These are phyloP conservation scores for Aspergillus clavatus DNA, from an alignment of 2,329 filamentous ascomycete genomes.

Conservation along the genomic window DNA sequence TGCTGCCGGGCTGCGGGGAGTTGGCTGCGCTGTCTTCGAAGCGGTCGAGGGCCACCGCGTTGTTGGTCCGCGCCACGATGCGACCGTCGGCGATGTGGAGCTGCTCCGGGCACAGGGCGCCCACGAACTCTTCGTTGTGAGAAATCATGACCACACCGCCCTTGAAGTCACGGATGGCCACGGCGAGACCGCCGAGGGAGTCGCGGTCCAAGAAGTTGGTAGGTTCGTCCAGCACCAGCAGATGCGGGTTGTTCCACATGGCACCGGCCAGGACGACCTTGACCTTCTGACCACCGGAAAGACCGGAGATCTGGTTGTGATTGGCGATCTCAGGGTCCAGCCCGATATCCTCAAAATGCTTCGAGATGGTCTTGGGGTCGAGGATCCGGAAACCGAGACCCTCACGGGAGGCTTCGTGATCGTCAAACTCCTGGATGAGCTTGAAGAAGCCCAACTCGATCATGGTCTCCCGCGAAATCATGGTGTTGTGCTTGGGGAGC, in stretches of 20 bases:
- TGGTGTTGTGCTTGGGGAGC: slow-evolving; percentile 88
- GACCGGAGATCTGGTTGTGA: slow-evolving; percentile 94
- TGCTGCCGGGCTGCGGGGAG: slow-evolving; percentile 48
- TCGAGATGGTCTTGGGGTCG: slow-evolving; percentile 87
- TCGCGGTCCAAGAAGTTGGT: slow-evolving; percentile 99
- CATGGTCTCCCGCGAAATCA: slow-evolving; percentile 89
- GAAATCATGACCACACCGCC: slow-evolving; percentile 99
- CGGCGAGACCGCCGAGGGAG: slow-evolving; percentile 91
- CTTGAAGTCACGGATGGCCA: slow-evolving; percentile 96
- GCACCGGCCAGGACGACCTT: slow-evolving; percentile 95
- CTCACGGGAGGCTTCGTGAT: slow-evolving; percentile 97
- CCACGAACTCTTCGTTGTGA: slow-evolving; percentile 98
- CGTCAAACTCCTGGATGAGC: slow-evolving; percentile 94
- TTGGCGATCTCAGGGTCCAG: slow-evolving; percentile 97
- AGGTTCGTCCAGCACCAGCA: slow-evolving; percentile 95
- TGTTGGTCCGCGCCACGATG: slow-evolving; percentile 75
- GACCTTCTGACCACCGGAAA: slow-evolving; percentile 97
- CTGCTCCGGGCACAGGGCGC: slow-evolving; percentile 90
- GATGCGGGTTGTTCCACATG: slow-evolving; percentile 98
- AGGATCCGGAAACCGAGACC: slow-evolving; percentile 93
- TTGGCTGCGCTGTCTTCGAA: slow-evolving; percentile 78
- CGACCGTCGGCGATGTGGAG: slow-evolving; percentile 89
- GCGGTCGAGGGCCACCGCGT: slow-evolving; percentile 69
- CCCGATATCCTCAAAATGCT: slow-evolving; percentile 96
- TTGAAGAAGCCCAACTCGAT: slow-evolving; percentile 82